Conservation (phyloP, 768 basidiomycete species). For the Naganishia randhawae region DNA sequence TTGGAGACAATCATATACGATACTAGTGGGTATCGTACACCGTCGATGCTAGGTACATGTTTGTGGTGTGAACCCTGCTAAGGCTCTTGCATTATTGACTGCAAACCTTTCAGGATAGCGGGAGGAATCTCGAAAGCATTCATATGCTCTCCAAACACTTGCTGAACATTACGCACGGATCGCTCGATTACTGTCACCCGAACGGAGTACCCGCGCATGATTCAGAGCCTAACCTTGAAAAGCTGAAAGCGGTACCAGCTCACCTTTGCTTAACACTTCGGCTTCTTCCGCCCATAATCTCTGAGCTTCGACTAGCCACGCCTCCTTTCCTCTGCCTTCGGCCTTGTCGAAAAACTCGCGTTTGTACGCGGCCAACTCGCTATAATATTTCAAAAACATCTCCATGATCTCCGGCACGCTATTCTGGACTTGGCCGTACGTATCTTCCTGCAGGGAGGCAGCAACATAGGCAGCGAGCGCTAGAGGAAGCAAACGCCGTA, state of each 20-base stretch:
- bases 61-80: background rate
- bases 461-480: constrained; percentile 40
- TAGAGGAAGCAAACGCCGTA: background rate
- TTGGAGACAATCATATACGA: background rate
- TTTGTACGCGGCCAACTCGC: constrained; percentile 32
- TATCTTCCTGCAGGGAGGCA: constrained; percentile 44
- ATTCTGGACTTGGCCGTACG: constrained; percentile 47
- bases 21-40: background rate
- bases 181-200: constrained; percentile 40
- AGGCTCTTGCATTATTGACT: constrained; percentile 8
- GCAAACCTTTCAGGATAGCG: constrained; percentile 29
- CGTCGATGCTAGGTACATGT: background rate
- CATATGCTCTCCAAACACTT: constrained; percentile 40
- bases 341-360: constrained; percentile 29
- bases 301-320: constrained; percentile 28
- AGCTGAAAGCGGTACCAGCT: background rate
- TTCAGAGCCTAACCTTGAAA: background rate
- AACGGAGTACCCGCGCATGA: background rate
- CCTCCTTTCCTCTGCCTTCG: constrained; percentile 18
- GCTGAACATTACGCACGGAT: constrained; percentile 33
- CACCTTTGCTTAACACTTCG: constrained; percentile 18
- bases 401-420: constrained; percentile 42
- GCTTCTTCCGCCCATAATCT: constrained; percentile 10
- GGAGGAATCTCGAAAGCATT: constrained; percentile 44
- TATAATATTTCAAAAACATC: constrained; percentile 38